A percentile compares a stretch with the other conserved stretches of the same genome.
phyloP scores from a whole-genome alignment of 2,329 filamentous ascomycete genomes.

The Talaromyces sp. region DNA sequence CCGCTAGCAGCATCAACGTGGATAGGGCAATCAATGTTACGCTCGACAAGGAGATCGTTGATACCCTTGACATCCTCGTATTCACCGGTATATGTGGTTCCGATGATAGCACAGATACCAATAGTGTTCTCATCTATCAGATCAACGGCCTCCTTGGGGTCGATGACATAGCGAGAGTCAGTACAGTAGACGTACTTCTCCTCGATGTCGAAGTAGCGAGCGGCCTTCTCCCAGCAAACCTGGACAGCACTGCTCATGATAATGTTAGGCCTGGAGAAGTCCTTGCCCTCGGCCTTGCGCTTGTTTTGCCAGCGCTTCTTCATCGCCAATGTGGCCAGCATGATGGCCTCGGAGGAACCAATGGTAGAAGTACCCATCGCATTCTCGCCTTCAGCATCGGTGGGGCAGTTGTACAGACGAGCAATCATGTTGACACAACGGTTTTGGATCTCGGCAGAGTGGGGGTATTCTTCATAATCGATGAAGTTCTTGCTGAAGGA shows the following conservation, averaged over 20 bases:
- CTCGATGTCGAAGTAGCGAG: conserved; percentile 88
- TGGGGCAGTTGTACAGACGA: conserved; percentile 80
- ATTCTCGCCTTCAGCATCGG: conserved; percentile 56
- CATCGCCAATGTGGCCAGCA: conserved; percentile 71
- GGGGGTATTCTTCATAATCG: conserved; percentile 83
- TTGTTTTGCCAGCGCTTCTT: conserved; percentile 93
- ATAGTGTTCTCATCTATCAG: conserved; percentile 74
- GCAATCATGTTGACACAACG: conserved; percentile 91
- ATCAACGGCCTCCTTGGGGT: conserved; percentile 63
- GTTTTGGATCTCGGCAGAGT: conserved; percentile 84
- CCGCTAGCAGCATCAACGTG: conserved; percentile 93
- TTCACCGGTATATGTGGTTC: conserved; percentile 92
- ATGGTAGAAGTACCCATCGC: conserved; percentile 86
- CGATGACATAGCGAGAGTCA: conserved; percentile 63
- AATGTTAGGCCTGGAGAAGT: conserved; percentile 80
- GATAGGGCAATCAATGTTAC: conserved; percentile 77
- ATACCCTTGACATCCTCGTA: conserved; percentile 93
- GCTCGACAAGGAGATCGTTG: conserved; percentile 81
- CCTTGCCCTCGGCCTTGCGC: conserved; percentile 79
- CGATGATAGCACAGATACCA: conserved; percentile 88
- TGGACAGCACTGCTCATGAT: conserved; percentile 96
- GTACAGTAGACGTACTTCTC: conserved; percentile 76
- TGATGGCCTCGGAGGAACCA: conserved; percentile 75
- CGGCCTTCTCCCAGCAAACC: conserved; percentile 95
- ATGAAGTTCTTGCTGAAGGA: conserved; percentile 95